phyloP scores from a whole-genome alignment of 257 asterid species.

The Solanum piurae region DNA sequence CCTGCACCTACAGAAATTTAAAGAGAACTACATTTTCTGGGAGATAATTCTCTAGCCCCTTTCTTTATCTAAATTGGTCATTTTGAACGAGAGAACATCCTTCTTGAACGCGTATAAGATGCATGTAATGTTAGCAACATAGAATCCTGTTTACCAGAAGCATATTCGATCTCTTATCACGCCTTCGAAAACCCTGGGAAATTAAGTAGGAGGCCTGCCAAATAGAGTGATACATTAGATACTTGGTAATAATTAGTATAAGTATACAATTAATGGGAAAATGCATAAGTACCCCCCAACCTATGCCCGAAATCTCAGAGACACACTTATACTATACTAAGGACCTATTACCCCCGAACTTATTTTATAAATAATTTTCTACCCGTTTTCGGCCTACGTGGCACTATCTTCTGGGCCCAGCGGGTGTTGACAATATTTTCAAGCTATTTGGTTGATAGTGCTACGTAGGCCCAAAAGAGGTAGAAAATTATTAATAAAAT shows the following conservation, averaged over 20 bases:
- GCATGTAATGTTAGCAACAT: not conserved
- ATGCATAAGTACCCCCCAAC: not conserved
- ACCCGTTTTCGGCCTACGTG: no score
- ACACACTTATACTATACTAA: no score
- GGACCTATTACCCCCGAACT: no score
- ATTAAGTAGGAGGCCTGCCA: slow-evolving; percentile 26
- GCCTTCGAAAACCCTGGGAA: slow-evolving; percentile 19
- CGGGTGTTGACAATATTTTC: no score
- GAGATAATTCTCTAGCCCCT: not conserved
- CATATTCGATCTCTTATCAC: slow-evolving; percentile 24
- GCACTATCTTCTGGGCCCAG: no score
- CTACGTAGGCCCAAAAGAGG: no score
- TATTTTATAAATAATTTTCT: no score
- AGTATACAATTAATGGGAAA: not conserved
- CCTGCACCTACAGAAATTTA: not conserved
- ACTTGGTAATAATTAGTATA: not conserved
- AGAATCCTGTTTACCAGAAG: slow-evolving; percentile 10
- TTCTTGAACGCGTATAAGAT: not conserved
- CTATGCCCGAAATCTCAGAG: no score
- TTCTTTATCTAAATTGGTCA: not conserved
- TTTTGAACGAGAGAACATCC: not conserved
- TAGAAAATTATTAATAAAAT: no score
- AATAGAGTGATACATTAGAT: not conserved
- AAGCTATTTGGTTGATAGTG: no score
- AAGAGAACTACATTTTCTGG: not conserved